A percentile compares a stretch with the other conserved stretches of the same genome.
Evolutionary conservation across 106 monocot species (phyloP).

Genomic region (Dioscorea alata): DNA sequence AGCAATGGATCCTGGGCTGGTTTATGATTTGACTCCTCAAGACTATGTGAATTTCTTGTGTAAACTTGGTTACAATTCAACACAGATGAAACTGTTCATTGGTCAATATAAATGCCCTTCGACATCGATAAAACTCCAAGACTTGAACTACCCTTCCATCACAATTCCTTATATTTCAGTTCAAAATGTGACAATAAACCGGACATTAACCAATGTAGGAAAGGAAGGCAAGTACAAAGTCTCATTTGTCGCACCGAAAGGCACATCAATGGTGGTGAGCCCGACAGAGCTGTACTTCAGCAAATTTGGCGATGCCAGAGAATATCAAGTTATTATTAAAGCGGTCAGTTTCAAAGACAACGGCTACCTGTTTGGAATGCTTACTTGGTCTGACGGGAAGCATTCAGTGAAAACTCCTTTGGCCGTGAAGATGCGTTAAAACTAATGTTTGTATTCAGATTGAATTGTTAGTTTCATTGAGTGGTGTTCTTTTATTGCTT

Average conservation of each 20-base stretch:
- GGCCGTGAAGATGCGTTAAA: background rate
- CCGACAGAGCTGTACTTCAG: slow-evolving; percentile 36
- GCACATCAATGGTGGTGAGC: slow-evolving; percentile 27
- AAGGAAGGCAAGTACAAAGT: slow-evolving; percentile 35
- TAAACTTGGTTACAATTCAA: slow-evolving; percentile 25
- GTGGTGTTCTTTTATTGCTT: too few species aligned
- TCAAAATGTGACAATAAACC: slow-evolving; percentile 18
- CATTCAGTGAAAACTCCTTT: slow-evolving; percentile 29
- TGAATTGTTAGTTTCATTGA: too few species aligned
- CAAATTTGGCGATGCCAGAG: slow-evolving; percentile 45
- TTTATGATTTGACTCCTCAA: slow-evolving; percentile 25
- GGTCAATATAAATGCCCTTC: slow-evolving; percentile 21
- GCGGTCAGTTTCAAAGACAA: too few species aligned
- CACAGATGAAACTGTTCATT: background rate
- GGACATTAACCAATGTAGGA: slow-evolving; percentile 63
- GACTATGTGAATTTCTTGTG: slow-evolving; percentile 55
- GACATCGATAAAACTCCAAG: slow-evolving; percentile 8
- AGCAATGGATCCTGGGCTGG: slow-evolving; percentile 49
- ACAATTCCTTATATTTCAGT: slow-evolving; percentile 10
- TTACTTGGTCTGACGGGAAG: slow-evolving; percentile 39
- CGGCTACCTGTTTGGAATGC: slow-evolving; percentile 27
- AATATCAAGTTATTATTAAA: slow-evolving; percentile 10
- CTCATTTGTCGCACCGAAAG: slow-evolving; percentile 15
- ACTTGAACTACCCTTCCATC: slow-evolving; percentile 81
- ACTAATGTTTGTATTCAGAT: too few species aligned